These are phyloP conservation scores for Fusarium dlaminii DNA, from an alignment of 2,329 filamentous ascomycete genomes.

Conservation along the genomic window DNA sequence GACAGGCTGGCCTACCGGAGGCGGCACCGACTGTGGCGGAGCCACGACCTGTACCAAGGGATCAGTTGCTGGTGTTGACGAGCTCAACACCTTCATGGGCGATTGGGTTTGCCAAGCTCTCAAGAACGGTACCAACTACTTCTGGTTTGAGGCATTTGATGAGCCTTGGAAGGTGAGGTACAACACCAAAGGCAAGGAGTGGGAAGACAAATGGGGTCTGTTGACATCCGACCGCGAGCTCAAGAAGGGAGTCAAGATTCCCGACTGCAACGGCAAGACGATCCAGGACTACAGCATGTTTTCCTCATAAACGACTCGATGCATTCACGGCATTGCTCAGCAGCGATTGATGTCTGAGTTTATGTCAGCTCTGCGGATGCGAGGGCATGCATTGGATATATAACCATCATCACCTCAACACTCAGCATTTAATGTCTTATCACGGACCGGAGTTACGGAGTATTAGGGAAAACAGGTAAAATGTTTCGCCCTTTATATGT, in stretches of 20 bases:
- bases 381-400: slow-evolving; percentile 29
- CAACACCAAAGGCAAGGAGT: slow-evolving; percentile 74
- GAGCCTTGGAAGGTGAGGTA: slow-evolving; percentile 92
- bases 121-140: slow-evolving; percentile 87
- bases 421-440: slow-evolving; percentile 22
- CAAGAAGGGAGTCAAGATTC: slow-evolving; percentile 85
- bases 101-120: slow-evolving; percentile 86
- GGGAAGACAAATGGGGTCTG: slow-evolving; percentile 96
- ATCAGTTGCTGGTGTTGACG: slow-evolving; percentile 79
- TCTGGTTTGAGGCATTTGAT: slow-evolving; percentile 98
- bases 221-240: slow-evolving; percentile 86
- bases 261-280: slow-evolving; percentile 83
- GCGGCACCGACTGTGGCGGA: slow-evolving; percentile 79
- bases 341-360: slow-evolving; percentile 2
- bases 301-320: slow-evolving; percentile 10
- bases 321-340: not conserved
- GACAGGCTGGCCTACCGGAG: slow-evolving; percentile 88
- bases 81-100: slow-evolving; percentile 87
- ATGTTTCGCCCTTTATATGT: slow-evolving; percentile 17
- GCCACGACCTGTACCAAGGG: slow-evolving; percentile 67
- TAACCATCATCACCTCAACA: slow-evolving; percentile 1
- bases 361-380: slow-evolving; percentile 2
- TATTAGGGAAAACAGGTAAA: slow-evolving; percentile 25
- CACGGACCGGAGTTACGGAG: slow-evolving; percentile 26
- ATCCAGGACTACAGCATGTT: slow-evolving; percentile 47